Base-by-base conservation (phyloP, 805 yeast genomes). In the Metschnikowia drakensbergensis region DNA sequence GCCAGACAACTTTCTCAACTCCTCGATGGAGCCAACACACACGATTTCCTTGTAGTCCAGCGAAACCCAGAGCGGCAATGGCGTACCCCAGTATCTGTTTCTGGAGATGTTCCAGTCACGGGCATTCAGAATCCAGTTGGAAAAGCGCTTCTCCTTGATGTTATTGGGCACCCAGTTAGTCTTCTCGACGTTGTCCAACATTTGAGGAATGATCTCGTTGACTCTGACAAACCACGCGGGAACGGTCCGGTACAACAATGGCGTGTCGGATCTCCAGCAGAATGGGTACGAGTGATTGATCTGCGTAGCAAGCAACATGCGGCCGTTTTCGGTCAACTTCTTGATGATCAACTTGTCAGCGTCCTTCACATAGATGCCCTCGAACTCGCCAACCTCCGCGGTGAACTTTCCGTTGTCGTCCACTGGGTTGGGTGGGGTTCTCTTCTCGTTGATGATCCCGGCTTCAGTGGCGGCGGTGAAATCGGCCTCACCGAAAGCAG, bases 211-310 rank as follows among this genome's bases (percentile, higher is more conserved):
- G 65, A 88, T 80, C 48, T 88, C 91, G 58, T 80, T 82, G 49
- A 94, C 86, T 66, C 96, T 85, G 51, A 94, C 94, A 63, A 94
- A 94, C 99, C 99, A 94, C 31, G 98, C 92, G 45, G 99, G 99
- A 57, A 94, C 97, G 34, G 97, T 84, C 75, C 96, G 84, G 77
- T 94, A 94, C 58, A 94, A 70, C 66, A 94, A 82, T 47, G 99
- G 99, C 29, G 99, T 94, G 66, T 94, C 99, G 3, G 98, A 92
- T 81, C 99, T 86, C 99, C 99, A 94, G 76, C 99, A 94, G 86
- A 94, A 94, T 62, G 99, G 99, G 71, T 94, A 94, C 69, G 96
- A 86, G 79, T 94, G 99, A 73, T 84, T 83, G 58, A 91, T 78
- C 76, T 94, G 98, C 37, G 88, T 75, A 49, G 83, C 85, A 37